Evolutionary conservation across 305 asterid species (phyloP).

Genomic region (Rubia tinctorum): DNA sequence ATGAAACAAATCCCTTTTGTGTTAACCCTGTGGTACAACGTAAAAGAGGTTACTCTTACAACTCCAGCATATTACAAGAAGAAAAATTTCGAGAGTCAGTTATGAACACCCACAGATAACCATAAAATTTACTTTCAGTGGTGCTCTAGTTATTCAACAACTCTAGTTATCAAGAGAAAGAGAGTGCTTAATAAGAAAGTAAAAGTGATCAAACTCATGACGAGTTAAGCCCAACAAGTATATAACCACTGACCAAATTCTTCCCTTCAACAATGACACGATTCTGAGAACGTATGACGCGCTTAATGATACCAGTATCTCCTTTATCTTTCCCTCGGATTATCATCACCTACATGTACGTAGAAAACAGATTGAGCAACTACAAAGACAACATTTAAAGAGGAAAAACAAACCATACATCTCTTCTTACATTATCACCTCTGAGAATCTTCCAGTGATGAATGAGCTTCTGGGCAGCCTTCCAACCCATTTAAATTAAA

Average conservation of each 20-base stretch:
- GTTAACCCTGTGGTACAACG: background rate
- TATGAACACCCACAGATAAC: background rate
- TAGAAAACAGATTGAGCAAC: conserved; percentile 6
- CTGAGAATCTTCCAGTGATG: conserved; percentile 88
- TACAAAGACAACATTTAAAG: background rate
- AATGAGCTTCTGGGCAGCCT: conserved; percentile 87
- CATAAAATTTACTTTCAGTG: background rate
- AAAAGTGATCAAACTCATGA: background rate
- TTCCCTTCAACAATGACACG: conserved; percentile 94
- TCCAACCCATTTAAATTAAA: conserved; percentile 71
- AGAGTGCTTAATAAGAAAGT: background rate
- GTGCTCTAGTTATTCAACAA: background rate
- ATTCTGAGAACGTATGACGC: conserved; percentile 81
- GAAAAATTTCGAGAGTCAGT: background rate
- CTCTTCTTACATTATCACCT: conserved; percentile 79
- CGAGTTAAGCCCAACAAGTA: background rate
- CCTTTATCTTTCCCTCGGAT: conserved; percentile 94
- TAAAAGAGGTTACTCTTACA: background rate
- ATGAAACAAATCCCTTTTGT: background rate
- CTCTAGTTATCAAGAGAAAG: background rate
- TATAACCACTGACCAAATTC: conserved; percentile 57
- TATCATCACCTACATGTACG: conserved; percentile 65
- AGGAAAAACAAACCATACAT: background rate
- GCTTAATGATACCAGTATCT: conserved; percentile 73
- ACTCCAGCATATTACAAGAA: background rate